Conservation (phyloP, 2,329 filamentous ascomycete species). For the Orbilia ellipsospora region DNA sequence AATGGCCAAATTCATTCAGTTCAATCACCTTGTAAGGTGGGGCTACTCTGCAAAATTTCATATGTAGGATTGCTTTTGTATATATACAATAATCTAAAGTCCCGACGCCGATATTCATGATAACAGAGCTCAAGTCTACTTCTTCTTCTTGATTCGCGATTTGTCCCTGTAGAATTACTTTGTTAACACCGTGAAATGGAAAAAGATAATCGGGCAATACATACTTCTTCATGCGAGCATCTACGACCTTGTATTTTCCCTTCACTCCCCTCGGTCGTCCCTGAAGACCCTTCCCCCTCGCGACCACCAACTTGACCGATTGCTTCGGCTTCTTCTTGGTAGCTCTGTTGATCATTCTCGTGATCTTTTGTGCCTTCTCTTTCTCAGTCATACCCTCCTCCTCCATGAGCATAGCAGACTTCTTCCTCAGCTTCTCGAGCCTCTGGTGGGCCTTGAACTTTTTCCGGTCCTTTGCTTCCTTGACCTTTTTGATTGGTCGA, state of each 20-base stretch:
- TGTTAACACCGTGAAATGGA: slow-evolving; percentile 16
- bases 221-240: slow-evolving; percentile 96
- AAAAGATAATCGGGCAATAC: slow-evolving; percentile 63
- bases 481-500: slow-evolving; percentile 98
- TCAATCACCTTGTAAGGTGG: background rate
- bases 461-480: slow-evolving; percentile 94
- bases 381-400: slow-evolving; percentile 95
- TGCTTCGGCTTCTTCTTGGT: slow-evolving; percentile 86
- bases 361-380: slow-evolving; percentile 89
- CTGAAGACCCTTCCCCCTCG: slow-evolving; percentile 82
- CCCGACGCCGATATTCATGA: background rate
- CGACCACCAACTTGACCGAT: slow-evolving; percentile 88
- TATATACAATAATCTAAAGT: slow-evolving; percentile 17
- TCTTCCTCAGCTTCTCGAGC: slow-evolving; percentile 95
- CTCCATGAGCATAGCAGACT: slow-evolving; percentile 86
- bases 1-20: too few species aligned
- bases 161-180: slow-evolving; percentile 80
- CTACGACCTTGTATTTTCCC: slow-evolving; percentile 97
- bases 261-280: slow-evolving; percentile 91
- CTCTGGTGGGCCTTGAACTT: slow-evolving; percentile 93
- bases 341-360: slow-evolving; percentile 82
- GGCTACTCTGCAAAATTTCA: background rate
- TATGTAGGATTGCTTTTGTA: slow-evolving; percentile 2
- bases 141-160: slow-evolving; percentile 73
- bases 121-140: slow-evolving; percentile 64